Evolutionary conservation across 768 basidiomycete species (phyloP), one percentile per base, ranked within the genome.

Genomic region (Auricularia sp.): DNA sequence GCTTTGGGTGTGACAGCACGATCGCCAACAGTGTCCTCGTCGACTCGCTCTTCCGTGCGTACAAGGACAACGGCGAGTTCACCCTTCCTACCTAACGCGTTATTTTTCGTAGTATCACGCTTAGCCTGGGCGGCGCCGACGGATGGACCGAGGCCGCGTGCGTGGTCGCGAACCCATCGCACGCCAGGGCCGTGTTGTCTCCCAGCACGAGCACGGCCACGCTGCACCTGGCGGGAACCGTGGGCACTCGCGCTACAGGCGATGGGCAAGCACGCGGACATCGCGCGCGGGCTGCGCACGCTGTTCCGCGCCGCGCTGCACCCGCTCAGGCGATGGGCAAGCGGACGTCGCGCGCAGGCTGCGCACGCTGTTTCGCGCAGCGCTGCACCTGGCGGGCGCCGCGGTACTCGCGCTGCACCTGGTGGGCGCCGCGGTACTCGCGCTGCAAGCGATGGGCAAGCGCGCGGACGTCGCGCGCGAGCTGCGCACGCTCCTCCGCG

Each of bases 121-220:
- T 78, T 47, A 74, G 72, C 62, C 64, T 78, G 23, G 77, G 76
- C 63, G 68, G 72, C n/a, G 53, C 66, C 11, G 67, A 69, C 8
- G 74, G 74, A 2, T 79, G 75, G 75, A 72, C 73, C 16, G 70
- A 72, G 51, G 67, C 69, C 60, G 63, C 72, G 64, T 54, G 71
- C 47, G 74, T 75, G 23, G 66, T 77, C n/a, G 73, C 74, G 6
- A 70, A 69, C 61, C 66, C 56, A 66, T 77, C 29, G 72, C 71
- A 21, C 64, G 67, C 11, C 65, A 66, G 39, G 76, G 76, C 23
- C 69, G 71, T 18, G 67, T 73, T 64, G 72, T 76, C 61, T 68
- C 68, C 43, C 59, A 66, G 68, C 23, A 70, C 69, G 6, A 67
- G 66, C 18, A 70, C 69, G 63, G 62, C 69, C 5, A 42, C 68